Conservation (phyloP, 169 alveolate genomes). For the Ichthyophthirius multifiliis region DNA sequence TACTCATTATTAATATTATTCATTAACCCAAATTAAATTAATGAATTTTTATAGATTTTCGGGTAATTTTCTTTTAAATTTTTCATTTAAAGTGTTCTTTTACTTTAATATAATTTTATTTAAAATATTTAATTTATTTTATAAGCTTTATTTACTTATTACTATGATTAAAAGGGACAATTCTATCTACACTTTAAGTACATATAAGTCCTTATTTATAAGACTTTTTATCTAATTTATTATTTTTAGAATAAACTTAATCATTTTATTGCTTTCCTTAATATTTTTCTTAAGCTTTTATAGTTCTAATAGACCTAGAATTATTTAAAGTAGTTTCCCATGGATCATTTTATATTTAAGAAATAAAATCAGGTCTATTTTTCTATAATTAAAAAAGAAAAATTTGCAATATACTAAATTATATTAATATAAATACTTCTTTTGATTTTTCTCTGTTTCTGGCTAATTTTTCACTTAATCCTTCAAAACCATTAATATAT, state of each 20-base stretch:
- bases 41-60: neutral
- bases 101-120: neutral
- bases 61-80: neutral
- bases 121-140: neutral
- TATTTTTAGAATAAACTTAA: neutral
- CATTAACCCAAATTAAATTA: neutral
- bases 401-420: neutral
- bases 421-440: neutral
- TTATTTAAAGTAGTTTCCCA: constrained; percentile 13
- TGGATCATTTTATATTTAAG: neutral
- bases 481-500: neutral
- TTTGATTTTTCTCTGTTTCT: constrained; percentile 9
- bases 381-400: neutral
- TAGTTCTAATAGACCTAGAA: constrained; percentile 10
- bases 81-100: neutral
- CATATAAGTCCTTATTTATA: neutral
- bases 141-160: neutral
- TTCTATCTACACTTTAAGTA: constrained; percentile 13
- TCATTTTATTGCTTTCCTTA: neutral
- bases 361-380: constrained; percentile 5
- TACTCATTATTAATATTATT: neutral
- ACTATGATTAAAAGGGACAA: constrained; percentile 10
- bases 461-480: neutral
- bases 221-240: neutral
- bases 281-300: neutral